phyloP scores from a whole-genome alignment of 1,139 yeast species.

The Scheffersomyces insectosa region DNA sequence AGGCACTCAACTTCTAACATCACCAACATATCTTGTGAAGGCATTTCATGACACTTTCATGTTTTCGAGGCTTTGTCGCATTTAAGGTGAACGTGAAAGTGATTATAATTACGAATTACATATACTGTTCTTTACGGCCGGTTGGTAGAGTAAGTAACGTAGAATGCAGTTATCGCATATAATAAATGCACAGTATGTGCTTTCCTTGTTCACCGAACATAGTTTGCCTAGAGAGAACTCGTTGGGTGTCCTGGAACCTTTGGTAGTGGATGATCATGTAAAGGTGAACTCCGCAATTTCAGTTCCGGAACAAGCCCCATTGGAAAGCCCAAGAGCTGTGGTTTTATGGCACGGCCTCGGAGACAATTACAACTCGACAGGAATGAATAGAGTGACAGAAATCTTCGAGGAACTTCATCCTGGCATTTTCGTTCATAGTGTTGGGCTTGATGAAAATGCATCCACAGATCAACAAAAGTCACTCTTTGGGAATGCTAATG shows the following conservation, averaged over 20 bases:
- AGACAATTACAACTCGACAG: constrained; percentile 66
- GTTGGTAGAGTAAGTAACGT: too few species aligned
- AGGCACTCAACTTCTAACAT: too few species aligned
- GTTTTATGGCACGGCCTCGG: constrained; percentile 89
- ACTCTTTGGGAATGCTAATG: constrained; percentile 60
- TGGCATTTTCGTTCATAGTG: constrained; percentile 51
- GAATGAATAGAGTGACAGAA: constrained; percentile 51
- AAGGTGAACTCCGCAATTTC: too few species aligned
- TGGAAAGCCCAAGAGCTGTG: constrained; percentile 41
- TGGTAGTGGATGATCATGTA: too few species aligned
- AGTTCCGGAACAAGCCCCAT: constrained; percentile 4
- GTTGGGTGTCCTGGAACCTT: constrained; percentile 4
- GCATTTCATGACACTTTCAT: too few species aligned
- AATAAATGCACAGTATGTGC: neutral
- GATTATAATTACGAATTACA: too few species aligned
- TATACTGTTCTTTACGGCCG: too few species aligned
- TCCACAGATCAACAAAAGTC: constrained; percentile 55
- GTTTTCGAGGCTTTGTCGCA: too few species aligned
- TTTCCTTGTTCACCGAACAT: neutral
- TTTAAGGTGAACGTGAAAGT: too few species aligned
- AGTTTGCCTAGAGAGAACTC: neutral
- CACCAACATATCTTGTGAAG: too few species aligned
- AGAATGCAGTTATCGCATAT: neutral
- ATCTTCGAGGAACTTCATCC: constrained; percentile 50
- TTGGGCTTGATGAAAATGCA: constrained; percentile 51